phyloP scores from a whole-genome alignment of 805 yeast species.

The Metschnikowia santaceciliae region DNA sequence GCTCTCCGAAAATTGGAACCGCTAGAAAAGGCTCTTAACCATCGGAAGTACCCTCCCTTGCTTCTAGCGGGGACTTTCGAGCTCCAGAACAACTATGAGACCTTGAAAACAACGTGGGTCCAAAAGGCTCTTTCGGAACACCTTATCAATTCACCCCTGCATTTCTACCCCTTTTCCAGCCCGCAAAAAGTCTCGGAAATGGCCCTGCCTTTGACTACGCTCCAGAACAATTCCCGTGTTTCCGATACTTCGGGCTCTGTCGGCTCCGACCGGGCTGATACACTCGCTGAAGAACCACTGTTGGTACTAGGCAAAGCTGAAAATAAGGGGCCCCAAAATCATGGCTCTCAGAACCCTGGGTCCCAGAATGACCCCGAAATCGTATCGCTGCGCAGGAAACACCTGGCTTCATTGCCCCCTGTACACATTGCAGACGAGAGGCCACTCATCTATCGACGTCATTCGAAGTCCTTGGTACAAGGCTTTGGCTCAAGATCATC shows the following conservation, averaged over 20 bases:
- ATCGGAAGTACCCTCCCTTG: slow-evolving; percentile 50
- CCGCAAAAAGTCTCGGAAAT: background rate
- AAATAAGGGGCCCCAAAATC: too few species aligned
- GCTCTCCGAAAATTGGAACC: slow-evolving; percentile 21
- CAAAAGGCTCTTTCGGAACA: slow-evolving; percentile 8
- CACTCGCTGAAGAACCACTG: background rate
- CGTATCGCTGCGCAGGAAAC: slow-evolving; percentile 9
- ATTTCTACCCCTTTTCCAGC: background rate
- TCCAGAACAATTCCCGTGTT: background rate
- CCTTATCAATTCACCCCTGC: slow-evolving; percentile 1
- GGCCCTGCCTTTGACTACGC: background rate
- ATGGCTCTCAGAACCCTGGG: too few species aligned
- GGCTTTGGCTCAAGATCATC: background rate
- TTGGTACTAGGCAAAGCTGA: too few species aligned
- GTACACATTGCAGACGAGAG: slow-evolving; percentile 2
- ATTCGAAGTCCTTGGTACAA: slow-evolving; percentile 11
- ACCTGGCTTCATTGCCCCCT: slow-evolving; percentile 15
- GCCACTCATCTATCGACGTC: slow-evolving; percentile 8
- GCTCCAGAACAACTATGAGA: slow-evolving; percentile 23
- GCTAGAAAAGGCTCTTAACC: slow-evolving; percentile 36
- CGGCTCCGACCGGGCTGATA: background rate
- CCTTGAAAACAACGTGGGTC: slow-evolving; percentile 8
- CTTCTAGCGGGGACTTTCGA: slow-evolving; percentile 32
- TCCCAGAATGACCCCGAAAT: background rate
- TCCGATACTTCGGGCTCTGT: background rate